phyloP scores from a whole-genome alignment of 2,329 filamentous ascomycete genomes.

The Hymenoscyphus repandus region DNA sequence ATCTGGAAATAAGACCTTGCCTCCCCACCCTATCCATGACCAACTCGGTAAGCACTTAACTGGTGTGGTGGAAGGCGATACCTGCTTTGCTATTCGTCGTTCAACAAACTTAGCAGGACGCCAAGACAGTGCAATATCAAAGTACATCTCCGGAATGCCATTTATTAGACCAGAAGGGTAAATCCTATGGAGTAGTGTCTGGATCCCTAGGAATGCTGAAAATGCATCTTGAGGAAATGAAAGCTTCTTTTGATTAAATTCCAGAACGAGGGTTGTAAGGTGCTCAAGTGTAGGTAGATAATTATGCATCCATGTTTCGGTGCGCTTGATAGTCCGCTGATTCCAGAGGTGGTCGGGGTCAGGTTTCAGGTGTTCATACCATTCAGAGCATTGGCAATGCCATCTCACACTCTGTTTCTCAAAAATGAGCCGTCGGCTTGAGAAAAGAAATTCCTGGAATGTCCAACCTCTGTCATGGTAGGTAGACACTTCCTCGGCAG shows the following conservation, averaged over 20 bases:
- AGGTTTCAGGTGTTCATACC: background rate
- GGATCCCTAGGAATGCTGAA: background rate
- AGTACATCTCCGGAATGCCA: background rate
- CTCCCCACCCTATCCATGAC: background rate
- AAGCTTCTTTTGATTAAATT: background rate
- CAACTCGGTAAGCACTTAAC: background rate
- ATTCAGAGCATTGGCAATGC: background rate
- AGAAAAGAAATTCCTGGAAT: background rate
- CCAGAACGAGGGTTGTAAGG: background rate
- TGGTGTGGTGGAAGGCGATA: background rate
- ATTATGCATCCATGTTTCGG: no score
- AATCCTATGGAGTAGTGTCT: background rate
- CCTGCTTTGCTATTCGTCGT: no score
- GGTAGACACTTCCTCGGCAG: no score
- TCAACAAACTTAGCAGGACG: background rate
- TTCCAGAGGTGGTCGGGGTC: background rate
- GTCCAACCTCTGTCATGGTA: background rate
- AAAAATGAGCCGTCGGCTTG: background rate
- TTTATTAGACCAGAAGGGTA: background rate
- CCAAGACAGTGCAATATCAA: background rate
- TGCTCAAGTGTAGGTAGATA: background rate
- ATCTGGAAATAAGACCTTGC: background rate
- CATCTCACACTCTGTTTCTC: background rate
- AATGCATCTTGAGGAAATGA: background rate
- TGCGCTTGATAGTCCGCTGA: background rate